Percentiles rank a stretch among this genome's conserved stretches.
phyloP scores from a whole-genome alignment of 805 yeast species.

The Pichia californica region DNA sequence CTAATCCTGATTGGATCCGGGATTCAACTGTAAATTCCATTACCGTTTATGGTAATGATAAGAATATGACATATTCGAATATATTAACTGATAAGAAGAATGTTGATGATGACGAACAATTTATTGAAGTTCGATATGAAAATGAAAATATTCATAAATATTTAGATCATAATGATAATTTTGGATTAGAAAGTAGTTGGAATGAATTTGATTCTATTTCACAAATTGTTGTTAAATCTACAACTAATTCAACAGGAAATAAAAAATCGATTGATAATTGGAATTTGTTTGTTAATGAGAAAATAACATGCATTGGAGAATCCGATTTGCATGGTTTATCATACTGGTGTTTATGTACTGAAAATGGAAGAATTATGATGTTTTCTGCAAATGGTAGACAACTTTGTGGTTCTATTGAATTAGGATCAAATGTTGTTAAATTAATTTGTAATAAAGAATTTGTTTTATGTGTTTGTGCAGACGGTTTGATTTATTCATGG shows the following conservation, averaged over 20 bases:
- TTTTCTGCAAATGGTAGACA: slow-evolving; percentile 40
- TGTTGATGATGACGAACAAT: slow-evolving; percentile 9
- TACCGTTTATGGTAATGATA: slow-evolving; percentile 26
- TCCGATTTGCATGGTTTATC: slow-evolving; percentile 37
- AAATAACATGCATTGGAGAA: slow-evolving; percentile 30
- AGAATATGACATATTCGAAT: slow-evolving; percentile 23
- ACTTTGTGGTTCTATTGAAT: slow-evolving; percentile 42
- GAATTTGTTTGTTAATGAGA: slow-evolving; percentile 37
- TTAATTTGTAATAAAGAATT: slow-evolving; percentile 30
- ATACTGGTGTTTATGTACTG: slow-evolving; percentile 52
- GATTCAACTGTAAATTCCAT: slow-evolving; percentile 21
- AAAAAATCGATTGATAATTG: slow-evolving; percentile 22
- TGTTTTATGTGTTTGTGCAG: slow-evolving; percentile 41
- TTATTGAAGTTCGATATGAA: slow-evolving; percentile 19
- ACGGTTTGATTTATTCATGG: slow-evolving; percentile 49
- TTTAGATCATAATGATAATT: slow-evolving; percentile 21
- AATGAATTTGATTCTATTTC: slow-evolving; percentile 32
- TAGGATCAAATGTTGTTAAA: slow-evolving; percentile 41
- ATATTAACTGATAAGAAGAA: slow-evolving; percentile 22
- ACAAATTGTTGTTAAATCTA: slow-evolving; percentile 14
- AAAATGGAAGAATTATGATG: slow-evolving; percentile 48
- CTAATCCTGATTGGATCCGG: slow-evolving; percentile 25
- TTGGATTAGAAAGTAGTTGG: slow-evolving; percentile 23
- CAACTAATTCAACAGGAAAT: not conserved
- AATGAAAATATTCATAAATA: slow-evolving; percentile 9